Percentiles rank a stretch among this genome's conserved stretches.
Conservation (phyloP, 73 alveolate species). For the Paraurostyla sp. region DNA sequence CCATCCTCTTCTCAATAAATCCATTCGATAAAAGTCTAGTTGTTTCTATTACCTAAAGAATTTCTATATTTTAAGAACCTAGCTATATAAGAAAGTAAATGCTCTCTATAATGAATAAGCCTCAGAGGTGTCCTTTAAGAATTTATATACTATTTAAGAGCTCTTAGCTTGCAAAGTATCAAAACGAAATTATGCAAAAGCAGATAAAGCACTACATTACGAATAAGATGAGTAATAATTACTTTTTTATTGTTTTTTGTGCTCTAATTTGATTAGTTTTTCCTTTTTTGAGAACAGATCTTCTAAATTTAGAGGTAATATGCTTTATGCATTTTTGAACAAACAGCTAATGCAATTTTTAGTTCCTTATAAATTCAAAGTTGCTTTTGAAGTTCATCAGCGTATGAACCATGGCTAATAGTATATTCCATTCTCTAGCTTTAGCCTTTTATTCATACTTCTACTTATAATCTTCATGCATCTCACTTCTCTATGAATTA, state of each 20-base stretch:
- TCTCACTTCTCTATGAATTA: background rate
- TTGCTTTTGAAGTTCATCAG: background rate
- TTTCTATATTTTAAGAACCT: background rate
- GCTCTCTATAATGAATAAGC: background rate
- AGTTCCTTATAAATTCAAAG: background rate
- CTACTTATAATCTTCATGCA: background rate
- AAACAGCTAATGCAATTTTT: background rate
- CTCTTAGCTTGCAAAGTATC: background rate
- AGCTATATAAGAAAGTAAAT: background rate
- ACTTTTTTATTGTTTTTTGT: background rate
- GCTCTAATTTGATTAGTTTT: background rate
- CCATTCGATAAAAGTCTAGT: background rate
- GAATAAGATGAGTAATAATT: background rate
- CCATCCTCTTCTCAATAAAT: constrained; percentile 5
- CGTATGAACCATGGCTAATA: background rate
- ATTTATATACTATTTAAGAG: background rate
- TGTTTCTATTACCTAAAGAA: background rate
- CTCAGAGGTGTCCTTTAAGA: background rate
- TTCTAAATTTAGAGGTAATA: background rate
- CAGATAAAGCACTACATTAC: background rate
- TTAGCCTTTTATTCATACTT: background rate
- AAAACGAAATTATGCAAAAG: background rate
- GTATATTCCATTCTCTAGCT: constrained; percentile 21
- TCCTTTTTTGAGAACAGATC: background rate
- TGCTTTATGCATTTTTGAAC: background rate